Conservation (phyloP, 2,329 filamentous ascomycete genomes). For the Microsporum audouinii region DNA sequence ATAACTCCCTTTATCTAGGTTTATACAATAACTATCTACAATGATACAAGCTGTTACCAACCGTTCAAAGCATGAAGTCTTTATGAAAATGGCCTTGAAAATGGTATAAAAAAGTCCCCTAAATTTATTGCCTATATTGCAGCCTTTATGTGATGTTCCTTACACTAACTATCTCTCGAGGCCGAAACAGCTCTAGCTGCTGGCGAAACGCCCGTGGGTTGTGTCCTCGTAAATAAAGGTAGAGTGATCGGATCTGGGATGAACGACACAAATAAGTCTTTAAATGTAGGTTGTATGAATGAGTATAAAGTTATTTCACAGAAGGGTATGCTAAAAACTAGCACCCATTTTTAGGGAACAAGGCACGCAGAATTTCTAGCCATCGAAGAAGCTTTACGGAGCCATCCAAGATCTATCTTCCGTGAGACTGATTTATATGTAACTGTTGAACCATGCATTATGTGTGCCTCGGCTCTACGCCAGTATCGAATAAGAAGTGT, state of each 20-base stretch:
- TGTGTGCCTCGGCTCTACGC: constrained; percentile 87
- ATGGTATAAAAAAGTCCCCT: constrained; percentile 49
- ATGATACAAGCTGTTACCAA: neutral
- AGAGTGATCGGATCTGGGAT: constrained; percentile 78
- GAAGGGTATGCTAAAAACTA: neutral
- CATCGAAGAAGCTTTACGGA: constrained; percentile 53
- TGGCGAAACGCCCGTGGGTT: constrained; percentile 93
- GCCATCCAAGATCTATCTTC: constrained; percentile 57
- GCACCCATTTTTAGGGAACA: constrained; percentile 54
- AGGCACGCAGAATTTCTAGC: constrained; percentile 94
- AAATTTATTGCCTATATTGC: neutral
- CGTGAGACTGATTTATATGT: constrained; percentile 75
- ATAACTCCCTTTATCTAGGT: too few relatives aligned
- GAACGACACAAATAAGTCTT: constrained; percentile 90
- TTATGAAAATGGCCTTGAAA: constrained; percentile 74
- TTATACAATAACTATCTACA: neutral
- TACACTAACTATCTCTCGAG: constrained; percentile 34
- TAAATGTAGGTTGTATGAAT: constrained; percentile 42
- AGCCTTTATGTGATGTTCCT: neutral
- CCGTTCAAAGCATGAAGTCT: constrained; percentile 42
- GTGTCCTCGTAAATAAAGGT: constrained; percentile 74
- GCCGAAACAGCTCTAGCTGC: constrained; percentile 71
- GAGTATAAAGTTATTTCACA: neutral
- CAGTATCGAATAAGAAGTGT: constrained; percentile 82
- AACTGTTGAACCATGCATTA: constrained; percentile 95